Conservation (phyloP, 306 rosid genomes). For the Inga leiocalycina region DNA sequence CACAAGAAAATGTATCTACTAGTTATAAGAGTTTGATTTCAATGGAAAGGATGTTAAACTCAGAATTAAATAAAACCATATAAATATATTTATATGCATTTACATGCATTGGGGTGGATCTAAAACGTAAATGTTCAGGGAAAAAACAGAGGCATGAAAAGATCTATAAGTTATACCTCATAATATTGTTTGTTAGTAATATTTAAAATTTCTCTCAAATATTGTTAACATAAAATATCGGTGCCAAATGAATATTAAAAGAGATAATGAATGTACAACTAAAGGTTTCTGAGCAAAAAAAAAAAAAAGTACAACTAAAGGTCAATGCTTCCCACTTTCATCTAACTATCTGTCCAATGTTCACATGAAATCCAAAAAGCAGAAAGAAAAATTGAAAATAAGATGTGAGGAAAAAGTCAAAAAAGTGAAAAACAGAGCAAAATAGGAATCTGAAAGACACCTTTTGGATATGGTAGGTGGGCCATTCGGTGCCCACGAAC, state of each 20-base stretch:
- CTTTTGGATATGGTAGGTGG: neutral
- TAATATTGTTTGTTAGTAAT: no score
- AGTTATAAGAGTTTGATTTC: neutral
- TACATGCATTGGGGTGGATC: neutral
- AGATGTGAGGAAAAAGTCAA: neutral
- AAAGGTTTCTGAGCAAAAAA: no score
- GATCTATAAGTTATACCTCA: neutral
- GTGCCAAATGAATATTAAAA: neutral
- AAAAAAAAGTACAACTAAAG: neutral
- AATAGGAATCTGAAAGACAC: neutral
- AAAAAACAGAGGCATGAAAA: neutral
- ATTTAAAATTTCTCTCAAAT: neutral
- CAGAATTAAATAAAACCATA: neutral
- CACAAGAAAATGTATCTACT: neutral
- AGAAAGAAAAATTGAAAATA: neutral
- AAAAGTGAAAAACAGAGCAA: neutral
- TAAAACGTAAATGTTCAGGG: neutral
- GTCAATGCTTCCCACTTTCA: slow-evolving; percentile 1
- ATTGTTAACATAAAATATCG: neutral
- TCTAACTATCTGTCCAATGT: neutral
- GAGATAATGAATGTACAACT: neutral
- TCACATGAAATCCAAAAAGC: neutral
- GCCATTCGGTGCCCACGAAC: neutral
- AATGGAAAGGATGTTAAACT: neutral
- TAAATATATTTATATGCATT: neutral